A percentile compares a stretch with the other conserved stretches of the same genome.
phyloP scores from a whole-genome alignment of 2,329 filamentous ascomycete genomes.

The Neonectria coccinea region DNA sequence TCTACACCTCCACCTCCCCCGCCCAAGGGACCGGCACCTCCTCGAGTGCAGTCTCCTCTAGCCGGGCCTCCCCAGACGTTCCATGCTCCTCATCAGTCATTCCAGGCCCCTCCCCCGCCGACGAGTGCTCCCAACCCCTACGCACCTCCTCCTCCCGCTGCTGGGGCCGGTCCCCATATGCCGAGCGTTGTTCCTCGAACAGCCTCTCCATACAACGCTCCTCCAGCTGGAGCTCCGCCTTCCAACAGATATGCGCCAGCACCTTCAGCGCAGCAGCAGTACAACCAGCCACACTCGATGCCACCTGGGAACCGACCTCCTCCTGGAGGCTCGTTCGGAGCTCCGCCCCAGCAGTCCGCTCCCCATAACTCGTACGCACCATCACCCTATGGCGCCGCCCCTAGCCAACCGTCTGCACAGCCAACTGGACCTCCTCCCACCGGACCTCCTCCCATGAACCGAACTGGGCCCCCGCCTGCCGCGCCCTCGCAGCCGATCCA shows the following conservation, averaged over 20 bases:
- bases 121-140: constrained; percentile 71
- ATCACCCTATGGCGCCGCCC: constrained; percentile 58
- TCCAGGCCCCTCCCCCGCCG: constrained; percentile 59
- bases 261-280: constrained; percentile 66
- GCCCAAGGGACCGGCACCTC: constrained; percentile 80
- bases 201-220: constrained; percentile 87
- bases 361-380: constrained; percentile 71
- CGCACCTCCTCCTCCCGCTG: constrained; percentile 66
- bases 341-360: constrained; percentile 60
- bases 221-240: constrained; percentile 76
- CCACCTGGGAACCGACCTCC: constrained; percentile 61
- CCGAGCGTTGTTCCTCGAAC: constrained; percentile 76
- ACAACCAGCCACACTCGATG: constrained; percentile 58
- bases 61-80: constrained; percentile 65
- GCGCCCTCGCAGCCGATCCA: constrained; percentile 52
- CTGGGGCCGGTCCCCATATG: constrained; percentile 71
- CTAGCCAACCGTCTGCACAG: constrained; percentile 54
- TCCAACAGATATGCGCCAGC: constrained; percentile 81
- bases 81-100: constrained; percentile 57
- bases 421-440: constrained; percentile 55
- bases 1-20: constrained; percentile 83
- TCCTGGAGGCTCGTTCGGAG: constrained; percentile 56
- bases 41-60: constrained; percentile 79
- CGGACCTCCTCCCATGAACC: constrained; percentile 49
- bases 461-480: constrained; percentile 46